Percentiles rank a stretch among this genome's conserved stretches.
These are phyloP conservation scores for Candolleomyces aberdarensis DNA, from an alignment of 768 basidiomycete species.

Conservation along the genomic window DNA sequence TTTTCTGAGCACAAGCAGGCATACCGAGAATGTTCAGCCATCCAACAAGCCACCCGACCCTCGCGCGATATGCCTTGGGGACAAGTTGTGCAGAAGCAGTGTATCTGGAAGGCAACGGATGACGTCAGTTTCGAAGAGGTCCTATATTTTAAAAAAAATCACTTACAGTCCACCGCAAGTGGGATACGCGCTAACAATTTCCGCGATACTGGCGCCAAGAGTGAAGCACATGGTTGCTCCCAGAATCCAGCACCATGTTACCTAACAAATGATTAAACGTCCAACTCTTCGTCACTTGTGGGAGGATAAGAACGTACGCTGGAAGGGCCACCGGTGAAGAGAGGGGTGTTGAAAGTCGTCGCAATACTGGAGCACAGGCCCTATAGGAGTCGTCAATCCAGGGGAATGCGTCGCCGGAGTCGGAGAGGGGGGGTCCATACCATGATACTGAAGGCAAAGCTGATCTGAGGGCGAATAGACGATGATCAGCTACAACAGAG, in stretches of 20 bases:
- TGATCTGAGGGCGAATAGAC: conserved; percentile 40
- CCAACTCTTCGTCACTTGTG: neutral
- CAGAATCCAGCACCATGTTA: conserved; percentile 74
- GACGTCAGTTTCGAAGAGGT: neutral
- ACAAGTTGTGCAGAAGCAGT: conserved; percentile 79
- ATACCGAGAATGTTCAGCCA: conserved; percentile 80
- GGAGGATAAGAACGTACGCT: conserved; percentile 38
- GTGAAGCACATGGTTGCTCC: conserved; percentile 74
- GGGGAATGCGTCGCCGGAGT: neutral
- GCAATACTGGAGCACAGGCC: conserved; percentile 75
- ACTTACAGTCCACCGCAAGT: conserved; percentile 70
- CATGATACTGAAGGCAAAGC: conserved; percentile 81
- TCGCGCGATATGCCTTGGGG: conserved; percentile 61
- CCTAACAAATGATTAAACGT: conserved; percentile 26
- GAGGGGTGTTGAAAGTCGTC: conserved; percentile 75
- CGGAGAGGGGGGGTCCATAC: conserved; percentile 20
- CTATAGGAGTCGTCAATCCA: conserved; percentile 23
- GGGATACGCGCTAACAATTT: conserved; percentile 74
- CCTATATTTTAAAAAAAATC: neutral
- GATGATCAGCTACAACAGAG: conserved; percentile 2
- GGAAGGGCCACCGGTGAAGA: conserved; percentile 66
- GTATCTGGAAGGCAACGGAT: conserved; percentile 42
- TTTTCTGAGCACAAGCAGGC: conserved; percentile 10
- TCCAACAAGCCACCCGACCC: conserved; percentile 76
- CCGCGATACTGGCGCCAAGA: conserved; percentile 69